These are phyloP conservation scores for Aspergillus sclerotioniger DNA, from an alignment of 495 filamentous ascomycete species.

Conservation along the genomic window DNA sequence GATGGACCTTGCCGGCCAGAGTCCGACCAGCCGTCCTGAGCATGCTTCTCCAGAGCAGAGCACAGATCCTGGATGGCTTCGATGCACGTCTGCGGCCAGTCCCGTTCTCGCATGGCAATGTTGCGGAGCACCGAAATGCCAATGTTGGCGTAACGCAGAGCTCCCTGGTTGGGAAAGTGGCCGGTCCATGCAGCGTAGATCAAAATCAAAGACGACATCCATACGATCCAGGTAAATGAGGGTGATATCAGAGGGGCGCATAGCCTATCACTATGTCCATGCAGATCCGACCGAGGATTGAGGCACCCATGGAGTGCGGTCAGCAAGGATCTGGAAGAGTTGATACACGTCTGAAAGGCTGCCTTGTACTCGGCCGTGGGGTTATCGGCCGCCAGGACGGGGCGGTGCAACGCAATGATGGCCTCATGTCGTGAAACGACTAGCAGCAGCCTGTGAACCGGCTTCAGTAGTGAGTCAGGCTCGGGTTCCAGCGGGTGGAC, in stretches of 20 bases:
- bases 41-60: constrained; percentile 29
- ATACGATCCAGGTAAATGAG: constrained; percentile 48
- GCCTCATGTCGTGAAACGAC: constrained; percentile 41
- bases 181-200: constrained; percentile 46
- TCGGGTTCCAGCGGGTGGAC: constrained; percentile 31
- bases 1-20: not conserved
- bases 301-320: constrained; percentile 31
- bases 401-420: constrained; percentile 46
- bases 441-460: constrained; percentile 38
- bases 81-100: constrained; percentile 44
- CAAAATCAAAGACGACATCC: constrained; percentile 50
- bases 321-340: constrained; percentile 41
- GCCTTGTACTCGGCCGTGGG: constrained; percentile 39
- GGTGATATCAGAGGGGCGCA: constrained; percentile 40
- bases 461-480: constrained; percentile 13
- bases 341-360: constrained; percentile 45
- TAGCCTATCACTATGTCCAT: constrained; percentile 2
- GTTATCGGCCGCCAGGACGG: constrained; percentile 35
- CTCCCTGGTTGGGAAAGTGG: constrained; percentile 28
- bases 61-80: constrained; percentile 41
- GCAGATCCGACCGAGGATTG: constrained; percentile 10
- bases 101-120: constrained; percentile 34
- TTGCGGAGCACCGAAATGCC: constrained; percentile 35
- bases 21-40: not conserved
- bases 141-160: constrained; percentile 28